phyloP scores from a whole-genome alignment of 1,139 yeast species.

The Diutina scorzettiae region DNA sequence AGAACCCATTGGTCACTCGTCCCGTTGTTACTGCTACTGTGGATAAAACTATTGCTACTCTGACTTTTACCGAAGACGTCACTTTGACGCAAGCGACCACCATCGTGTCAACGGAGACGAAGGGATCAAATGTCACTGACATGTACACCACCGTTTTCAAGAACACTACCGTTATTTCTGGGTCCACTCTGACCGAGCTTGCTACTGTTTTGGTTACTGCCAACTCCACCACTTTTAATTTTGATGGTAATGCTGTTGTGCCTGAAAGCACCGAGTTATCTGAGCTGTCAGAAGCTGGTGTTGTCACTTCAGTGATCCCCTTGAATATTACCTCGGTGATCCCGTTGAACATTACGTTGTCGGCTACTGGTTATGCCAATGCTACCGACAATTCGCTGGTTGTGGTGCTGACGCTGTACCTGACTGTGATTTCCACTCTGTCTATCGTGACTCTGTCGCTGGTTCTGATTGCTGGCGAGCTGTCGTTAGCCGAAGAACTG shows the following conservation, averaged over 20 bases:
- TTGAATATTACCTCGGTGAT: background rate
- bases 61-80: conserved; percentile 1
- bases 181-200: conserved; percentile 8
- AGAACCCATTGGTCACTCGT: conserved; percentile 20
- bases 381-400: background rate
- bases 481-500: background rate
- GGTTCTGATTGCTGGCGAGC: conserved; percentile 4
- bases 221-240: background rate
- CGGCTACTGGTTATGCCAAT: background rate
- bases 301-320: no score
- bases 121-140: conserved; percentile 11
- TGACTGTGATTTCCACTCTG: background rate
- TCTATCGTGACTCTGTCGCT: background rate
- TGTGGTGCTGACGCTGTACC: background rate
- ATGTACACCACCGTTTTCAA: conserved; percentile 13
- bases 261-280: background rate
- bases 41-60: conserved; percentile 8
- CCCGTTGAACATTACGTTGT: background rate
- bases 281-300: conserved; percentile 3
- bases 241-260: background rate
- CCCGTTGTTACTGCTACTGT: conserved; percentile 12
- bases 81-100: conserved; percentile 2
- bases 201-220: background rate
- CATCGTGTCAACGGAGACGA: background rate
- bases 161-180: conserved; percentile 11